Percentiles rank a stretch among this genome's conserved stretches.
Evolutionary conservation across 2,329 filamentous ascomycete genomes (phyloP).

Genomic region (Talaromyces sp.): DNA sequence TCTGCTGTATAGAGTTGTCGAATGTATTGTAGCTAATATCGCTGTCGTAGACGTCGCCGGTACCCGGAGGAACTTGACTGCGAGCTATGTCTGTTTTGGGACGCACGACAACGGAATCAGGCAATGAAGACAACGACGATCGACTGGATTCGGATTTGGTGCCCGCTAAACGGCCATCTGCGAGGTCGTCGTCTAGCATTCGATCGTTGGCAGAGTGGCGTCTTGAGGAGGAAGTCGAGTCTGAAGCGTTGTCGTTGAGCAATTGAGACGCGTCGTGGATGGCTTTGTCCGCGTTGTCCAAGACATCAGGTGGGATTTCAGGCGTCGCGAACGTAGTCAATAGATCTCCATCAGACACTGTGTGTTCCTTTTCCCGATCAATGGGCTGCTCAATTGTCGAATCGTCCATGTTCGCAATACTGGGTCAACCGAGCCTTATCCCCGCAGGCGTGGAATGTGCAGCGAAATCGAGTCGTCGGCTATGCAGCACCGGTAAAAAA

Average conservation of each 20-base stretch:
- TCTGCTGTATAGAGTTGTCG: conserved; percentile 16
- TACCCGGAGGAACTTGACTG: not conserved
- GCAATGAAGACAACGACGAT: conserved; percentile 38
- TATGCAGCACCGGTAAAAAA: not conserved
- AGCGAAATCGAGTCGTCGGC: not conserved
- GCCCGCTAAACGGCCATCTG: not conserved
- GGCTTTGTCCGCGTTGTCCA: not conserved
- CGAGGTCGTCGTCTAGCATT: not conserved
- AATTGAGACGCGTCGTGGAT: not conserved
- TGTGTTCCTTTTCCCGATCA: not conserved
- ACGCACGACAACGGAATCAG: conserved; percentile 33
- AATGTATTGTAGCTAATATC: conserved; percentile 2
- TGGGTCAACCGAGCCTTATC: not conserved
- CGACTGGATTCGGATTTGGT: conserved; percentile 26
- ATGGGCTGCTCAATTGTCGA: not conserved
- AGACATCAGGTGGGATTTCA: conserved; percentile 9
- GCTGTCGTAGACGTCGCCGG: conserved; percentile 7
- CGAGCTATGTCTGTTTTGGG: conserved; percentile 14
- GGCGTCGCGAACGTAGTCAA: conserved; percentile 6
- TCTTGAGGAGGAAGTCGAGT: conserved; percentile 6
- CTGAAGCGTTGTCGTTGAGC: not conserved
- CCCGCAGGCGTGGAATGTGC: not conserved
- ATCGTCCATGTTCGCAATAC: not conserved
- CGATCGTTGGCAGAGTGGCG: conserved; percentile 3
- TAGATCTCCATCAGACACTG: not conserved